phyloP scores from a whole-genome alignment of 257 asterid species.

The Henckelia pumila region DNA sequence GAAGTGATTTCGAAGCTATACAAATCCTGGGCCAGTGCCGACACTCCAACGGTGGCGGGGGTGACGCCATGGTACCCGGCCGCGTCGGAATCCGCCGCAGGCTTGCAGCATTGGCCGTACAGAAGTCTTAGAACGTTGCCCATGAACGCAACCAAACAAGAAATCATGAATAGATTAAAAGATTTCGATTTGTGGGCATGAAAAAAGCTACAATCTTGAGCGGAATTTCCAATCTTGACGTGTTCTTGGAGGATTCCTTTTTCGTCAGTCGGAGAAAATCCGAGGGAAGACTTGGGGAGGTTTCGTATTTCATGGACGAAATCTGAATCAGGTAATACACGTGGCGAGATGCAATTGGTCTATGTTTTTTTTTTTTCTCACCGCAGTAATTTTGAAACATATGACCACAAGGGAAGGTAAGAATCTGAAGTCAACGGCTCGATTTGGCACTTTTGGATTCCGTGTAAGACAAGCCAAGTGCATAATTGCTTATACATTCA shows the following conservation, averaged over 20 bases:
- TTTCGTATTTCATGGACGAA: not conserved
- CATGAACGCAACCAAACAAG: constrained; percentile 32
- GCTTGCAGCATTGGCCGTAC: constrained; percentile 47
- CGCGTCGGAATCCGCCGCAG: constrained; percentile 51
- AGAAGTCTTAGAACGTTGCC: constrained; percentile 75
- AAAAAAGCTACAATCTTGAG: not conserved
- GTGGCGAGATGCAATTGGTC: not conserved
- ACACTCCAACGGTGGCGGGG: constrained; percentile 49
- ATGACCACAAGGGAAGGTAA: not conserved
- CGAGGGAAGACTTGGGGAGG: not conserved
- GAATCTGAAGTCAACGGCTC: not conserved
- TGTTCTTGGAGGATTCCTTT: not conserved
- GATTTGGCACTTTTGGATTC: too few relatives aligned
- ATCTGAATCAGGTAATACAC: not conserved
- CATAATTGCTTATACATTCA: too few relatives aligned
- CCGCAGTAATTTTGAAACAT: not conserved
- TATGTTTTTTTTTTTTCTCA: too few relatives aligned
- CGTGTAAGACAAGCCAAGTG: not conserved
- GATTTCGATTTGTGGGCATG: not conserved
- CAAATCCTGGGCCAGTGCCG: constrained; percentile 82
- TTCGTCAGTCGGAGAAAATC: not conserved
- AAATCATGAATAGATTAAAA: not conserved
- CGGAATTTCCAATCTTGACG: not conserved
- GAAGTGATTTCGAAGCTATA: constrained; percentile 77
- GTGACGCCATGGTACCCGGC: constrained; percentile 64